These are phyloP conservation scores for Paramecium tetraurelia DNA, from an alignment of 73 alveolate genomes.

Conservation along the genomic window DNA sequence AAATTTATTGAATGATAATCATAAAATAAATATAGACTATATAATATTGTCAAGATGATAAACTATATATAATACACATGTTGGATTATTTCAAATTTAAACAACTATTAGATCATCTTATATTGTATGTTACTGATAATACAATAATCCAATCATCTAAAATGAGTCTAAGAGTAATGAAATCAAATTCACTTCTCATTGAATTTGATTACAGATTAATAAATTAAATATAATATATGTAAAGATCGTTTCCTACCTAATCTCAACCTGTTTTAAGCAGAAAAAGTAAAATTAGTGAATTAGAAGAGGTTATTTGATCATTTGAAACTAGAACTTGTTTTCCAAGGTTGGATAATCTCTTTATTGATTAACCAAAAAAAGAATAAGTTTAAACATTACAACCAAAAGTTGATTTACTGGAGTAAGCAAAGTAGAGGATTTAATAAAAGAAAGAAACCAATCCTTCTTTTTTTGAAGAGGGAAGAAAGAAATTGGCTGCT, in stretches of 20 bases:
- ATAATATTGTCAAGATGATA: no score
- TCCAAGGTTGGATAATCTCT: not conserved
- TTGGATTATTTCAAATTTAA: no score
- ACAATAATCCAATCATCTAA: not conserved
- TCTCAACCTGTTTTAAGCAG: not conserved
- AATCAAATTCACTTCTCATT: not conserved
- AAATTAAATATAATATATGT: not conserved
- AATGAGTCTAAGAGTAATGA: not conserved
- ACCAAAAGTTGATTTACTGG: not conserved
- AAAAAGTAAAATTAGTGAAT: constrained; percentile 10
- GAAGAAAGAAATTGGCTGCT: not conserved
- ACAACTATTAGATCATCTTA: no score
- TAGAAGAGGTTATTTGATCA: not conserved
- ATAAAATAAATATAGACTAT: no score
- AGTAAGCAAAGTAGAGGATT: not conserved
- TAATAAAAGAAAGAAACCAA: constrained; percentile 7
- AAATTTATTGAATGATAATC: no score
- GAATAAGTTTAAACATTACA: not conserved
- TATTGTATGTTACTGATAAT: no score
- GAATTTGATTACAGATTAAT: not conserved
- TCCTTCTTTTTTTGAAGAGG: constrained; percentile 28
- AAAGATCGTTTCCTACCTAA: not conserved
- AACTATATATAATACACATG: no score
- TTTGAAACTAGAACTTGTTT: constrained; percentile 2
- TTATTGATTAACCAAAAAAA: not conserved